Evolutionary conservation across 805 yeast species (phyloP).

Genomic region (Candida patagonica): DNA sequence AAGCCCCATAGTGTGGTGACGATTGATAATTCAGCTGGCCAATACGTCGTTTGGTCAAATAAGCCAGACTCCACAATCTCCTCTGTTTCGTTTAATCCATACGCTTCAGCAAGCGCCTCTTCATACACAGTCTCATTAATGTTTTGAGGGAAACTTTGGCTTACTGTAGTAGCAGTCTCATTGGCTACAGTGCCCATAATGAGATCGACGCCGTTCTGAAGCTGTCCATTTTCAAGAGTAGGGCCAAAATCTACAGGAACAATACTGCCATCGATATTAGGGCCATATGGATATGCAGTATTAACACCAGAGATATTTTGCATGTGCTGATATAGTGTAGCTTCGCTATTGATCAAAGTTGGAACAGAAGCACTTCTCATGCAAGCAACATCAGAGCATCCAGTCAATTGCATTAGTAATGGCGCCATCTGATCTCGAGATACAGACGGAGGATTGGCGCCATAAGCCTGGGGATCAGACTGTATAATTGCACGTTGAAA

Average conservation of each 20-base stretch:
- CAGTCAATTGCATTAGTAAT: conserved; percentile 3
- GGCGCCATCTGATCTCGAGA: conserved; percentile 9
- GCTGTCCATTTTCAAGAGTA: conserved; percentile 7
- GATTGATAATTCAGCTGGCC: conserved; percentile 3
- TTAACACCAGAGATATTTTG: conserved; percentile 8
- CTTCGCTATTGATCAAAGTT: conserved; percentile 10
- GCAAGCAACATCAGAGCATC: conserved; percentile 8
- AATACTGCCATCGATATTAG: conserved; percentile 19
- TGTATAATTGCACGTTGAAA: conserved; percentile 19
- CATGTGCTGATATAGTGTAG: background rate
- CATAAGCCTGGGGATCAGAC: conserved; percentile 18
- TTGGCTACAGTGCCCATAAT: conserved; percentile 20
- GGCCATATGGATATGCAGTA: conserved; percentile 19
- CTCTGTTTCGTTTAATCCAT: conserved; percentile 5
- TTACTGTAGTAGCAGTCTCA: conserved; percentile 20
- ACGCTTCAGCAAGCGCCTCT: conserved; percentile 7
- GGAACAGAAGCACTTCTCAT: conserved; percentile 8
- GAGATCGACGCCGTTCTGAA: conserved; percentile 18
- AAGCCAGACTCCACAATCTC: conserved; percentile 7
- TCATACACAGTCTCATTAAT: conserved; percentile 4
- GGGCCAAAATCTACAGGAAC: conserved; percentile 14
- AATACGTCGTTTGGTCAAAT: conserved; percentile 2
- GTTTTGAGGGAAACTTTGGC: conserved; percentile 7
- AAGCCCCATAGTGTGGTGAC: conserved; percentile 19
- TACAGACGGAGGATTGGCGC: conserved; percentile 5